These are phyloP conservation scores for Stagonosporopsis cucurbitacearum DNA, from an alignment of 2,329 filamentous ascomycete genomes.

Conservation along the genomic window DNA sequence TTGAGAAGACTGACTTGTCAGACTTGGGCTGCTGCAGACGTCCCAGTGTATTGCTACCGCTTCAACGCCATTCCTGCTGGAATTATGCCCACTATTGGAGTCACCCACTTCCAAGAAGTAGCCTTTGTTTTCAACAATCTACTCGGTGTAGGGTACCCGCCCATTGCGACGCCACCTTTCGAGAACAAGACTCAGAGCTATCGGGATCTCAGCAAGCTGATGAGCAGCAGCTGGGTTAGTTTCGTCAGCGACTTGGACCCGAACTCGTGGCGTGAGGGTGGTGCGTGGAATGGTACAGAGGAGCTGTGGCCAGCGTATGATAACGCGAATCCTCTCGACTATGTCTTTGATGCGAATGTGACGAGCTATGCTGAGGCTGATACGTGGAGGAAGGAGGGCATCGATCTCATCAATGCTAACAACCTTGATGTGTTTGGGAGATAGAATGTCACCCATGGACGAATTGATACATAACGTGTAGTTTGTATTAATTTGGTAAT, in stretches of 20 bases:
- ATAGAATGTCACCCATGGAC: neutral
- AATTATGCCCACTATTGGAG: constrained; percentile 51
- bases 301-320: constrained; percentile 53
- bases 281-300: constrained; percentile 28
- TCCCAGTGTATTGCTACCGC: constrained; percentile 66
- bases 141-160: constrained; percentile 51
- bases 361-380: constrained; percentile 51
- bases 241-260: constrained; percentile 53
- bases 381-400: constrained; percentile 54
- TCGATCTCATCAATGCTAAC: constrained; percentile 51
- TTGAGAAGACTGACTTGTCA: constrained; percentile 61
- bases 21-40: constrained; percentile 56
- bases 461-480: no score
- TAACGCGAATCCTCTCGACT: constrained; percentile 45
- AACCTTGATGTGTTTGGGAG: constrained; percentile 16
- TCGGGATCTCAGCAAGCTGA: constrained; percentile 50
- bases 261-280: constrained; percentile 30
- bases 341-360: constrained; percentile 57
- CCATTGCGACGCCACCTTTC: constrained; percentile 43
- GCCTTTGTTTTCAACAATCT: constrained; percentile 57
- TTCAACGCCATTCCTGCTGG: constrained; percentile 64
- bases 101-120: constrained; percentile 62
- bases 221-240: constrained; percentile 54
- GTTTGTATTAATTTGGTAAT: neutral
- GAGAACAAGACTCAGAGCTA: constrained; percentile 47